phyloP scores from a whole-genome alignment of 768 basidiomycete genomes.

The Leccinum incarnatum region DNA sequence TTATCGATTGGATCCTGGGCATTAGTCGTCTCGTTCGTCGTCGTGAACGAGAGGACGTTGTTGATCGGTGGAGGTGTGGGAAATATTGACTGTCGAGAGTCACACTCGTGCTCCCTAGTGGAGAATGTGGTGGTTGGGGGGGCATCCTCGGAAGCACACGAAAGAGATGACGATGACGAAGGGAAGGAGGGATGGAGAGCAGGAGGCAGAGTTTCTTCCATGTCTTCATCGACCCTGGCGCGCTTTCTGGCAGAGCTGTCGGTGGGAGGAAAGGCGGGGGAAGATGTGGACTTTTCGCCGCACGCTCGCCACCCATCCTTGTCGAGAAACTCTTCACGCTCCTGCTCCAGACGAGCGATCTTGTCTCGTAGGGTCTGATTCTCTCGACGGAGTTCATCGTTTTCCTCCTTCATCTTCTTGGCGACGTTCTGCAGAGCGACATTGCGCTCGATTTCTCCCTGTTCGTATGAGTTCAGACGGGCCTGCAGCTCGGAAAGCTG shows the following conservation, averaged over 20 bases:
- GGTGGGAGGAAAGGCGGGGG: slow-evolving; percentile 21
- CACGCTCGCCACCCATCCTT: slow-evolving; percentile 58
- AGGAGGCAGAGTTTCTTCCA: slow-evolving; percentile 16
- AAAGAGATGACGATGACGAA: slow-evolving; percentile 46
- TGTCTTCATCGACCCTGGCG: slow-evolving; percentile 29
- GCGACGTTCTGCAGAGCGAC: slow-evolving; percentile 80
- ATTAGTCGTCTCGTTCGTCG: slow-evolving; percentile 27
- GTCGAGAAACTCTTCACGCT: slow-evolving; percentile 29
- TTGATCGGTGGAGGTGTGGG: slow-evolving; percentile 30
- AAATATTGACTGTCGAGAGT: slow-evolving; percentile 27
- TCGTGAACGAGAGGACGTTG: slow-evolving; percentile 38
- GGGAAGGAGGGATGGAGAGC: slow-evolving; percentile 24
- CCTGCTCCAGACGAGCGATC: slow-evolving; percentile 41
- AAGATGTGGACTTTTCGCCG: slow-evolving; percentile 45
- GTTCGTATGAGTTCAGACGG: slow-evolving; percentile 80
- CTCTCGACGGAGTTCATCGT: slow-evolving; percentile 68
- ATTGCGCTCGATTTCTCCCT: slow-evolving; percentile 87
- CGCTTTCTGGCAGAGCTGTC: slow-evolving; percentile 38
- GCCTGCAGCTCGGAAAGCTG: slow-evolving; percentile 87
- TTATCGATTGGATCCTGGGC: slow-evolving; percentile 31
- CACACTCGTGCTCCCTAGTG: slow-evolving; percentile 27
- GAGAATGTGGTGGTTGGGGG: slow-evolving; percentile 30
- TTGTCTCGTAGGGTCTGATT: slow-evolving; percentile 58
- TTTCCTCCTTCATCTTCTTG: slow-evolving; percentile 84
- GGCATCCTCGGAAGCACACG: slow-evolving; percentile 48